Percentiles rank a stretch among this genome's conserved stretches.
phyloP scores from a whole-genome alignment of 2,329 filamentous ascomycete genomes.

The Venturiaceae sp. region DNA sequence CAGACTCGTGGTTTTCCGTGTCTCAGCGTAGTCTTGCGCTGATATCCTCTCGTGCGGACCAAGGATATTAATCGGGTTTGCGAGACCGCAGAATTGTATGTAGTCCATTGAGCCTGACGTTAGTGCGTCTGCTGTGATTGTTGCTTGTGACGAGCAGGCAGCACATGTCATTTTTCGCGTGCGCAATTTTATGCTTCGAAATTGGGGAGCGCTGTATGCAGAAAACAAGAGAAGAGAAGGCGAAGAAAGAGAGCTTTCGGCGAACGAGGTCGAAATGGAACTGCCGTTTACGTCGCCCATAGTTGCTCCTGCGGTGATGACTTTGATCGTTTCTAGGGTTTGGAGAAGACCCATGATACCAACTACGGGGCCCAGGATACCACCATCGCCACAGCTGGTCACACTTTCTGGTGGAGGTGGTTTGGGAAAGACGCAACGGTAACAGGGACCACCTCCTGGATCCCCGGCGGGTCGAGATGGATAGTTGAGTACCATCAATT shows the following conservation, averaged over 20 bases:
- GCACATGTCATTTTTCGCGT: constrained; percentile 61
- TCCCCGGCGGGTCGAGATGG: constrained; percentile 55
- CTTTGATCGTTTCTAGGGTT: constrained; percentile 77
- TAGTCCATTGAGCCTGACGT: constrained; percentile 66
- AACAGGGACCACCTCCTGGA: constrained; percentile 66
- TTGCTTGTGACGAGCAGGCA: constrained; percentile 58
- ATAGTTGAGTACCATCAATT: constrained; percentile 80
- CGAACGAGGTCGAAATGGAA: constrained; percentile 13
- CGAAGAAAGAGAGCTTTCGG: constrained; percentile 20
- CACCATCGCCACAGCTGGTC: constrained; percentile 82
- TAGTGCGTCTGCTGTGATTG: constrained; percentile 54
- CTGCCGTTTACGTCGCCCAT: background rate
- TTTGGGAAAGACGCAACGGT: constrained; percentile 83
- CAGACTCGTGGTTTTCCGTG: constrained; percentile 11
- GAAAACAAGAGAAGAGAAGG: constrained; percentile 45
- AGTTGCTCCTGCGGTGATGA: constrained; percentile 44
- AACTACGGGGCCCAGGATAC: constrained; percentile 85
- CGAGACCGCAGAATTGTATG: constrained; percentile 70
- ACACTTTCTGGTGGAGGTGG: constrained; percentile 79
- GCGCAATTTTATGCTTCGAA: constrained; percentile 68
- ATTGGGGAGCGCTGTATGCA: constrained; percentile 43
- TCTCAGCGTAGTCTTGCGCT: constrained; percentile 47
- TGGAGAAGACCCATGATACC: constrained; percentile 90
- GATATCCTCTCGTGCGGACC: constrained; percentile 57
- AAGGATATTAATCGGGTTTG: constrained; percentile 46